Evolutionary conservation across 306 rosid species (phyloP), one percentile per base, ranked within the genome.

Genomic region (Lathyrus tuberosus): DNA sequence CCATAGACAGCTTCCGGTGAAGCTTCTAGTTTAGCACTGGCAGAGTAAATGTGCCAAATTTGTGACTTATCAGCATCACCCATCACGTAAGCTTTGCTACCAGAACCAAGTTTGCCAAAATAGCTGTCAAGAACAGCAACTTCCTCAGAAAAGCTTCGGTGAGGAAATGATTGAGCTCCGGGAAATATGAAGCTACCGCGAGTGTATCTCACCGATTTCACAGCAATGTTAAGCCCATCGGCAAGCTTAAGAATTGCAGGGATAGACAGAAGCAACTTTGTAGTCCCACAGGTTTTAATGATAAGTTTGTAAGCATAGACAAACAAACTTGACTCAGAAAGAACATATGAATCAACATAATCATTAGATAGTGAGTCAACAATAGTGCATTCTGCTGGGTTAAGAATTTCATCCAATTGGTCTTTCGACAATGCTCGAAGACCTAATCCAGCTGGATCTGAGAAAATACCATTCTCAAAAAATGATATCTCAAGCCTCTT

Each of bases 251-350:
- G 89, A 51, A 94, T 86, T 43, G 79, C 86, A 8, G 97, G 97
- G 78, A 94, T 86, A 1, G 97, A 87, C 38, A 82, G 79, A 49
- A 94, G 99, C 86, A 94, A 65, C 62, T 94, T 94, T 0, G 99
- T 94, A 4, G 99, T 91, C 49, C 99, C 99, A 3, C 99, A 94
- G 7, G 99, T 94, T 77, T 94, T 94, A 79, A 94, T 94, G 26
- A 94, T 87, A 35, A 94, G 35, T 60, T 94, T 87, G 64, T 87
- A 87, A 1, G 98, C 87, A 54, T 88, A 88, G 54, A 93, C 85
- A 53, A 93, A 93, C 15, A 93, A 78, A 89, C 99, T 94, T 10
- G 99, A 94, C 73, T 94, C 99, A 0, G 99, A 94, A 10, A 94
- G 99, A 65, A 94, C 97, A 49, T 94, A 91, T 6, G 99, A 94